Conservation (phyloP, 2,329 filamentous ascomycete species). For the Arachnomyces sp. region DNA sequence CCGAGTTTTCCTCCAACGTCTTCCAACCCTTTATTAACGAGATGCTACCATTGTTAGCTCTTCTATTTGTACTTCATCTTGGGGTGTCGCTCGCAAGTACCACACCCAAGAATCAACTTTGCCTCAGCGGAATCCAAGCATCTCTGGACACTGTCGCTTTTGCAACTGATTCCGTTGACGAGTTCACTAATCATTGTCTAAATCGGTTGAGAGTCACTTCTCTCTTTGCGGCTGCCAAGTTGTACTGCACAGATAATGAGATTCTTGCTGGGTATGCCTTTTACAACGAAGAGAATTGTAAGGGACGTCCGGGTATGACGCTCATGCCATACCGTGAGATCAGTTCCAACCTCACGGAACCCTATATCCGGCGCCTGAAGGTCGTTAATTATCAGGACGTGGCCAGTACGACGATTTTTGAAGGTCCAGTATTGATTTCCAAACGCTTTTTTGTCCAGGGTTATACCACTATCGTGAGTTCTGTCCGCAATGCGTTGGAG, state of each 20-base stretch:
- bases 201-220: conserved; percentile 27
- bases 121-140: too few relatives aligned
- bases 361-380: conserved; percentile 25
- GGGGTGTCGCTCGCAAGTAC: too few relatives aligned
- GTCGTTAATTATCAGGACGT: conserved; percentile 26
- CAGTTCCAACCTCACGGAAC: conserved; percentile 22
- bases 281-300: conserved; percentile 18
- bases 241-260: conserved; percentile 22
- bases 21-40: too few relatives aligned
- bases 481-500: too few relatives aligned
- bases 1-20: too few relatives aligned
- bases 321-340: conserved; percentile 16
- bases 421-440: conserved; percentile 26
- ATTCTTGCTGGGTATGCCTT: conserved; percentile 18
- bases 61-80: too few relatives aligned
- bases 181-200: too few relatives aligned
- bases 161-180: too few relatives aligned
- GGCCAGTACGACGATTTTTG: conserved; percentile 10
- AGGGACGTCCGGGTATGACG: conserved; percentile 22
- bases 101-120: too few relatives aligned
- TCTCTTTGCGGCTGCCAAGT: conserved; percentile 28
- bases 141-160: too few relatives aligned
- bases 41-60: too few relatives aligned
- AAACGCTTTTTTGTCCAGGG: conserved; percentile 19
- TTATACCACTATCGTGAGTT: too few relatives aligned